These are phyloP conservation scores for Aristolochia californica DNA, from an alignment of 164 flowering plant genomes.

Conservation along the genomic window DNA sequence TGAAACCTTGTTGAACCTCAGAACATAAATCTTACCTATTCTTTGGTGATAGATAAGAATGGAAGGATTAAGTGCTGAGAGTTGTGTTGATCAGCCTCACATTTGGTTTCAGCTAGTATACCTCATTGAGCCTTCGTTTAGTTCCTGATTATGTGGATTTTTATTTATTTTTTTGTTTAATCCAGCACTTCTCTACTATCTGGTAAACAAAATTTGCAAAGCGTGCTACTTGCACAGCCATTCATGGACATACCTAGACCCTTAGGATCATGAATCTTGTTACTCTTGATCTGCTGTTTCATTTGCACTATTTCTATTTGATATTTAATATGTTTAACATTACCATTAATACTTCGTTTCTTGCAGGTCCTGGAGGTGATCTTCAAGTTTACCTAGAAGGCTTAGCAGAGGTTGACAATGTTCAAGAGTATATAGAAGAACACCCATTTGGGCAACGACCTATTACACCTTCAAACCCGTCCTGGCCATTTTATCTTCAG, in stretches of 20 bases:
- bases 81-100: no score
- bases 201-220: neutral
- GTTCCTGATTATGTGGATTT: no score
- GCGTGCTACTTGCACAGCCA: neutral
- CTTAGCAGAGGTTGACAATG: conserved; percentile 37
- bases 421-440: conserved; percentile 44
- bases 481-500: conserved; percentile 55
- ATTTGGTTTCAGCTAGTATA: no score
- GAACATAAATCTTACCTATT: neutral
- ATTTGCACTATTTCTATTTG: neutral
- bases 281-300: neutral
- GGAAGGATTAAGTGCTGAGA: no score
- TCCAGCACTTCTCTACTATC: neutral
- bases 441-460: conserved; percentile 74
- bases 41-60: neutral
- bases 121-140: no score
- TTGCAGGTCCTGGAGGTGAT: conserved; percentile 68
- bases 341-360: neutral
- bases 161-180: no score
- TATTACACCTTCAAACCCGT: conserved; percentile 33
- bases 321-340: neutral
- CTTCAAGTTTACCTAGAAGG: conserved; percentile 59
- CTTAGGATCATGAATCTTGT: neutral
- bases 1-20: neutral
- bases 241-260: no score